Base-by-base conservation (phyloP, 345 rosid genomes). In the Brassica juncea region DNA sequence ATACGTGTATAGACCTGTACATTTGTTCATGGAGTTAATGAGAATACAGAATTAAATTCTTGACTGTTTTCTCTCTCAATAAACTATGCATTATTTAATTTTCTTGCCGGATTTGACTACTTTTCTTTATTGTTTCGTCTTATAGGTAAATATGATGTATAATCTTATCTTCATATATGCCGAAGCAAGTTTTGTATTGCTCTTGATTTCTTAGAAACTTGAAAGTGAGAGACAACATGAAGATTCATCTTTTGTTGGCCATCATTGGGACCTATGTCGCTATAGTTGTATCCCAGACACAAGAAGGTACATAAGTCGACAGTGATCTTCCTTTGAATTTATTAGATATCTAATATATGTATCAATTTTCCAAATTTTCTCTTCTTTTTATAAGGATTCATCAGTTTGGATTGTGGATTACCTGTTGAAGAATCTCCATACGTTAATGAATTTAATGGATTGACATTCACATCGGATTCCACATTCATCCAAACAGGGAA, bases 341-440 rank as follows among this genome's bases (percentile, higher is more conserved):
- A 59, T 25, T 27, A 60, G 34, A 9, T 60, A 60, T 59, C 35
- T 60, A 2, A 27, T 60, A 27, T 27, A 60, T 60, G 35, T 27
- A 60, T 27, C 16, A 27, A 27, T 10, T 60, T 30, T 6, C 54
- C 15, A 47, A 42, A 2, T 42, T 47, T 47, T 47, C 54, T 47
- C 15, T 47, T 42, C 14, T 15, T 34, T 21, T 34, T 3, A 34
- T 6, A 70, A 84, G 86, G 84, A 12, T 84, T 83, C 73, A 74
- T 84, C 25, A 86, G 86, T 65, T 68, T 86, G 65, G 86, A 84
- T 49, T 84, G 88, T 60, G 89, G 87, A 23, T 75, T 68, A 15
- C 64, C 80, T 2, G 10, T 10, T 49, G 19, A 34, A 14, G 70
- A 66, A 25, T 47, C 72, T 9, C 61, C 39, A 9, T 84, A 83